Conservation (phyloP, 768 basidiomycete species). For the Gymnopilus junonius region DNA sequence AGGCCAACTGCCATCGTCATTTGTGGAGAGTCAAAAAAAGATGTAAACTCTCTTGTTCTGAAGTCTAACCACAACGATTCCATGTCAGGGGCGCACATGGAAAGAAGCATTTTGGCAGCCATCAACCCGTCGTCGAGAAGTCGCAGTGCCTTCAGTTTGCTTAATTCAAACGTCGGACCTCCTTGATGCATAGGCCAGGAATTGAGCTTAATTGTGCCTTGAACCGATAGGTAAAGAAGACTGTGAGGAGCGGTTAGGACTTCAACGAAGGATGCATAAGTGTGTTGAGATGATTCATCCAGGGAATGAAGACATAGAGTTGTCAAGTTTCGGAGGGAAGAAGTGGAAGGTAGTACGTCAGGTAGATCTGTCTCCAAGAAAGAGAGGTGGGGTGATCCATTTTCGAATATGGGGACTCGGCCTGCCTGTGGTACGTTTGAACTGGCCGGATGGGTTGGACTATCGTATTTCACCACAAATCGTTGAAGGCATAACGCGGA, state of each 20-base stretch:
- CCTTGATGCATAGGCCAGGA: conserved; percentile 25
- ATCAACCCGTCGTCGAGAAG: conserved; percentile 26
- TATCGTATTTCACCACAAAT: conserved; percentile 23
- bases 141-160: conserved; percentile 33
- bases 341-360: conserved; percentile 24
- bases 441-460: background rate
- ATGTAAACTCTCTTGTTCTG: conserved; percentile 24
- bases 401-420: conserved; percentile 18
- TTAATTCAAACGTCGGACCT: conserved; percentile 22
- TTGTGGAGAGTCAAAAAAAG: conserved; percentile 25
- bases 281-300: conserved; percentile 6
- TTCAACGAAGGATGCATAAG: conserved; percentile 22
- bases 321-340: conserved; percentile 30
- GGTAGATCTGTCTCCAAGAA: conserved; percentile 33
- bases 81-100: conserved; percentile 33
- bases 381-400: conserved; percentile 26
- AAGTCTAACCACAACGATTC: conserved; percentile 40
- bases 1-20: conserved; percentile 10
- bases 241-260: conserved; percentile 23
- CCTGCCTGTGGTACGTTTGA: background rate
- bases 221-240: conserved; percentile 34
- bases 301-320: conserved; percentile 33
- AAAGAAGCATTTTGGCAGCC: conserved; percentile 31
- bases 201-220: conserved; percentile 21
- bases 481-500: conserved; percentile 30